Conservation (phyloP, 2,329 filamentous ascomycete genomes). For the Sarocladiaceae sp. region DNA sequence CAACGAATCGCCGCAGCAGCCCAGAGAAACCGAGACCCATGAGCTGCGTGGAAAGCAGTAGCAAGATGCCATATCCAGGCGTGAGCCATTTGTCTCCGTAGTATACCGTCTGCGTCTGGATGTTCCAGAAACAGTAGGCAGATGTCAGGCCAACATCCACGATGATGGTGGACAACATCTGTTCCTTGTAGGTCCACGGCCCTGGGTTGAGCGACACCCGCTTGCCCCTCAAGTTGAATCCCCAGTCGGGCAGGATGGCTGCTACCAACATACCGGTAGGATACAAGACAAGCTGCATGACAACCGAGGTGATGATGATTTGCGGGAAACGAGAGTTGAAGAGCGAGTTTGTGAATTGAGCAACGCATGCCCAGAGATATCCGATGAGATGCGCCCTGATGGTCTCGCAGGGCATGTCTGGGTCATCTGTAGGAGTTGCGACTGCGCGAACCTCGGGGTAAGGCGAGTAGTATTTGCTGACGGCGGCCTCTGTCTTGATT, state of each 20-base stretch:
- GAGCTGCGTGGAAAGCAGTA: conserved; percentile 45
- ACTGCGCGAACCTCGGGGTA: conserved; percentile 51
- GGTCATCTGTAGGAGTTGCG: conserved; percentile 48
- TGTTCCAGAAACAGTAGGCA: conserved; percentile 40
- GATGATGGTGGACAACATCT: conserved; percentile 50
- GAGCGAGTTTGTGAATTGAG: conserved; percentile 46
- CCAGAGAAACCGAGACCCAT: conserved; percentile 52
- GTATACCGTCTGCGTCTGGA: conserved; percentile 30
- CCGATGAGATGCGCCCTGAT: conserved; percentile 47
- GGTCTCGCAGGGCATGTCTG: conserved; percentile 39
- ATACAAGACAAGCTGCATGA: conserved; percentile 47
- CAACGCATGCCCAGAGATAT: conserved; percentile 36
- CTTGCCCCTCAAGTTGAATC: conserved; percentile 32
- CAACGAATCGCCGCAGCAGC: conserved; percentile 40
- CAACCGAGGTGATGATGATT: conserved; percentile 42
- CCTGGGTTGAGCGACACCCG: conserved; percentile 41
- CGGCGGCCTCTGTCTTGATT: conserved; percentile 45
- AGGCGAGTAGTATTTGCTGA: conserved; percentile 47
- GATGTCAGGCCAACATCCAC: conserved; percentile 44
- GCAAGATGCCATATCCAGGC: conserved; percentile 40
- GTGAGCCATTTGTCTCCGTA: conserved; percentile 13
- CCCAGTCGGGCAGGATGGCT: conserved; percentile 35
- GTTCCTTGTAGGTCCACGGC: conserved; percentile 49
- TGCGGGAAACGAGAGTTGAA: conserved; percentile 47
- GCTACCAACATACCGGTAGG: conserved; percentile 41